Conservation (phyloP, 1,284 basidiomycete species). For the Paramarasmius palmivorus region DNA sequence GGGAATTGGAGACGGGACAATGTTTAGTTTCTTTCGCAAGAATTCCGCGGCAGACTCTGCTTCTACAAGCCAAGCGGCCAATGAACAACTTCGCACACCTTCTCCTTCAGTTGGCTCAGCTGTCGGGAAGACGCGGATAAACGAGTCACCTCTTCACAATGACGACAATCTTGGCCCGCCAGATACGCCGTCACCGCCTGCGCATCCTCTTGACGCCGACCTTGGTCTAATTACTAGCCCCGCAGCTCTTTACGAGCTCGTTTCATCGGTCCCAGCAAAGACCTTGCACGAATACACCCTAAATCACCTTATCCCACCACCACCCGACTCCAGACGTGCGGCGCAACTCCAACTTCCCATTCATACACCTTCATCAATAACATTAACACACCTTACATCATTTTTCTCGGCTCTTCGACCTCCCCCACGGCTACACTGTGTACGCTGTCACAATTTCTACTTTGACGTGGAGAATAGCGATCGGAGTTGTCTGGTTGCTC, state of each 20-base stretch:
- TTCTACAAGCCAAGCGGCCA: not conserved
- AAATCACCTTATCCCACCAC: slow-evolving; percentile 37
- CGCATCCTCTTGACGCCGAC: slow-evolving; percentile 12
- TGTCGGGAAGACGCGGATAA: slow-evolving; percentile 12
- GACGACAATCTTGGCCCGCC: slow-evolving; percentile 6
- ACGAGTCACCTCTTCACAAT: slow-evolving; percentile 14
- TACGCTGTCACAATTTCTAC: slow-evolving; percentile 67
- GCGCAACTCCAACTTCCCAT: slow-evolving; percentile 22
- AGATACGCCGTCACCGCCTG: slow-evolving; percentile 18
- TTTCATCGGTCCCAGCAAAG: slow-evolving; percentile 64
- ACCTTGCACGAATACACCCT: slow-evolving; percentile 65
- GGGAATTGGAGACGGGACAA: not conserved
- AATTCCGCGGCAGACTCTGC: not conserved
- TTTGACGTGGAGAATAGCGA: slow-evolving; percentile 60
- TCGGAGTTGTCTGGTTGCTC: slow-evolving; percentile 51
- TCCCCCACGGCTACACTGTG: slow-evolving; percentile 68
- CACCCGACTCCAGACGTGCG: slow-evolving; percentile 19
- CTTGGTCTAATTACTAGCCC: slow-evolving; percentile 32
- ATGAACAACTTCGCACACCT: slow-evolving; percentile 17
- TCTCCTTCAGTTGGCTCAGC: slow-evolving; percentile 16
- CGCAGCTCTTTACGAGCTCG: slow-evolving; percentile 46
- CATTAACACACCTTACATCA: slow-evolving; percentile 41
- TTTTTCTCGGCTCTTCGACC: slow-evolving; percentile 63
- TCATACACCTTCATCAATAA: slow-evolving; percentile 17
- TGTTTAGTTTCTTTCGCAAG: slow-evolving; percentile 4